Evolutionary conservation across 164 flowering plant genomes (phyloP), one percentile per base, ranked within the genome.

Genomic region (Dillenia suffruticosa): DNA sequence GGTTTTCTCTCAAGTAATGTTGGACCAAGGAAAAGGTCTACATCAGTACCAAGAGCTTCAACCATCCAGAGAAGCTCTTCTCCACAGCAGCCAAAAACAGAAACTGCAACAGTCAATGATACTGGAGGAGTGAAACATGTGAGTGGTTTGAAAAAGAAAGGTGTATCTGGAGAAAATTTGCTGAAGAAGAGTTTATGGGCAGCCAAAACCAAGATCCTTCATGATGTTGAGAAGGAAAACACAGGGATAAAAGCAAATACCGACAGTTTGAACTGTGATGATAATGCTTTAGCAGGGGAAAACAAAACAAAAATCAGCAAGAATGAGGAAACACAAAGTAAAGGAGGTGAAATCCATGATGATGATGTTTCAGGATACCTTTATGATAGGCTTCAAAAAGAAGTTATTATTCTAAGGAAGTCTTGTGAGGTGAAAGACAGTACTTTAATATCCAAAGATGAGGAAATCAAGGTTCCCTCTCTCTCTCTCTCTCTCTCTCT

Each of bases 301-400:
- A 57, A 45, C 56, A 74, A 58, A 65, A 56, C 54, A 45, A 69
- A 66, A 57, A 62, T 49, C 13, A 45, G 58, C 26, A 64, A 57
- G 9, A 68, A 54, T 49, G 69, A 32, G 32, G 82, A 60, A 12
- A 46, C 26, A 17, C 62, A 72, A 50, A 70, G 45, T 51, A 74
- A 63, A 40, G 73, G 47, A 49, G 68, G 62, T 49, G 44, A 51
- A 9, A 70, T 58, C 53, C 26, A 52, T 54, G 77, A 68, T 12
- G 40, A 46, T 46, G 85, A 77, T 51, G 88, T 94, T 44, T 94
- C 97, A 2, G 98, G 97, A 9, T 86, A 83, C 71, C 70, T 94
- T 61, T 94, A 94, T 68, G 96, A 94, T 60, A 76, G 79, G 70
- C 79, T 90, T 65, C 97, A 90, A 61, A 90, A 74, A 59, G 96